phyloP scores from a whole-genome alignment of 805 yeast species.

The Helenozyma rhizophorensis region DNA sequence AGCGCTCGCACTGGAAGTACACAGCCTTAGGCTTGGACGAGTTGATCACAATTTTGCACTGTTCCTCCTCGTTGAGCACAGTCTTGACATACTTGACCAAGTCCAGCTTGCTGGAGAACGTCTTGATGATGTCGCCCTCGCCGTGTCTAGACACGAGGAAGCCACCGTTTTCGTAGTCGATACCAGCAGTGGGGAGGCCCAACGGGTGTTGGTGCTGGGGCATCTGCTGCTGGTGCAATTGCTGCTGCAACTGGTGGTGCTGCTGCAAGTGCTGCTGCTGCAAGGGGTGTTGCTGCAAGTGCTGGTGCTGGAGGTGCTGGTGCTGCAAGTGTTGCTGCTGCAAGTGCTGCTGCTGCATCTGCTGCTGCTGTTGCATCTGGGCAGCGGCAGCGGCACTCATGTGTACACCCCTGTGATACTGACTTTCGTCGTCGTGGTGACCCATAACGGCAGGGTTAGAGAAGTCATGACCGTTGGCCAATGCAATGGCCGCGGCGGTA shows the following conservation, averaged over 20 bases:
- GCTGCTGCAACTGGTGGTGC: slow-evolving; percentile 15
- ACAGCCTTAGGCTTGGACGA: slow-evolving; percentile 46
- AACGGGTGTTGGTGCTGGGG: slow-evolving; percentile 18
- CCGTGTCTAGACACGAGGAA: slow-evolving; percentile 17
- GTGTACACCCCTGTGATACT: slow-evolving; percentile 16
- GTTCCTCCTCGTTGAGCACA: slow-evolving; percentile 31
- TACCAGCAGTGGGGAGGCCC: slow-evolving; percentile 16
- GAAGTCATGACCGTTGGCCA: slow-evolving; percentile 17
- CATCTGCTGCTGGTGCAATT: slow-evolving; percentile 17
- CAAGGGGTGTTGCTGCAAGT: slow-evolving; percentile 11
- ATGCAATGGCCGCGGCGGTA: slow-evolving; percentile 19
- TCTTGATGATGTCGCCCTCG: slow-evolving; percentile 21
- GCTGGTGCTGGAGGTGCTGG: slow-evolving; percentile 12
- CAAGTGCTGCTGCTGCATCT: slow-evolving; percentile 15
- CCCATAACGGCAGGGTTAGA: slow-evolving; percentile 18
- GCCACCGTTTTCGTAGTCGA: slow-evolving; percentile 18
- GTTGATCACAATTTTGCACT: slow-evolving; percentile 43
- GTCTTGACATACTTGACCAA: slow-evolving; percentile 33
- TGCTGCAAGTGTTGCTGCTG: slow-evolving; percentile 15
- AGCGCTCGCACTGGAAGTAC: slow-evolving; percentile 44
- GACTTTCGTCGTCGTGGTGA: slow-evolving; percentile 16
- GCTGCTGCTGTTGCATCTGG: slow-evolving; percentile 15
- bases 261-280: slow-evolving; percentile 16
- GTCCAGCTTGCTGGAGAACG: slow-evolving; percentile 17
- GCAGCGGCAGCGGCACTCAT: slow-evolving; percentile 16